A percentile compares a stretch with the other conserved stretches of the same genome.
Evolutionary conservation across 2,329 filamentous ascomycete species (phyloP).

Genomic region (Scytalidium lignicola): DNA sequence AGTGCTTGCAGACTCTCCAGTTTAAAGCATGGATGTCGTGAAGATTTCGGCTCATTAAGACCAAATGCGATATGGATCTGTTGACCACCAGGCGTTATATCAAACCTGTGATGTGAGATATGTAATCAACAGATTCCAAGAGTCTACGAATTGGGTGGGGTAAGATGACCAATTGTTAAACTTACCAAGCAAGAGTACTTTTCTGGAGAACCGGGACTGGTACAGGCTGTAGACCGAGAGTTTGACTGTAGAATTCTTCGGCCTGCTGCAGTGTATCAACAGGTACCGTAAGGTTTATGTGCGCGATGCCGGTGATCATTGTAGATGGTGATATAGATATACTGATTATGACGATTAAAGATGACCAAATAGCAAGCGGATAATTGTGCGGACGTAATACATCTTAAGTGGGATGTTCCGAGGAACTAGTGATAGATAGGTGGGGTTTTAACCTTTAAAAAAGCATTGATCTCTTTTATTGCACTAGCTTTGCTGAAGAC

Average conservation of each 20-base stretch:
- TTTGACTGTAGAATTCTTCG: conserved; percentile 48
- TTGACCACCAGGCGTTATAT: conserved; percentile 47
- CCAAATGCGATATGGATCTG: conserved; percentile 52
- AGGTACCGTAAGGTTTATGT: conserved; percentile 56
- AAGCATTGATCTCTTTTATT: no score
- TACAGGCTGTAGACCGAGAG: conserved; percentile 47
- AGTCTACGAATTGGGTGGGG: background rate
- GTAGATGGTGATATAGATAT: conserved; percentile 5
- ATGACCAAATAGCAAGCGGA: no score
- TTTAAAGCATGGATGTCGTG: conserved; percentile 55
- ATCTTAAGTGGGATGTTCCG: no score
- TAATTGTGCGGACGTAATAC: no score
- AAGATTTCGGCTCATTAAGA: conserved; percentile 35
- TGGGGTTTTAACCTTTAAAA: no score
- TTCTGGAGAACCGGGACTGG: conserved; percentile 48
- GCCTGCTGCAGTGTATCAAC: conserved; percentile 45
- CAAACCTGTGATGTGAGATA: conserved; percentile 35
- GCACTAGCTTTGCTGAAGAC: no score
- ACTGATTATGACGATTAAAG: no score
- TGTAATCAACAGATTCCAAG: background rate
- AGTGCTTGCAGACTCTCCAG: conserved; percentile 44
- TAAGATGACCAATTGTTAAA: background rate
- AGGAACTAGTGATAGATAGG: no score
- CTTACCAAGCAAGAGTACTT: conserved; percentile 48
- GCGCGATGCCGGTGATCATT: conserved; percentile 50